Percentiles rank a stretch among this genome's conserved stretches.
Evolutionary conservation across 2,329 filamentous ascomycete genomes (phyloP).

Genomic region (Gnomoniopsis sp.): DNA sequence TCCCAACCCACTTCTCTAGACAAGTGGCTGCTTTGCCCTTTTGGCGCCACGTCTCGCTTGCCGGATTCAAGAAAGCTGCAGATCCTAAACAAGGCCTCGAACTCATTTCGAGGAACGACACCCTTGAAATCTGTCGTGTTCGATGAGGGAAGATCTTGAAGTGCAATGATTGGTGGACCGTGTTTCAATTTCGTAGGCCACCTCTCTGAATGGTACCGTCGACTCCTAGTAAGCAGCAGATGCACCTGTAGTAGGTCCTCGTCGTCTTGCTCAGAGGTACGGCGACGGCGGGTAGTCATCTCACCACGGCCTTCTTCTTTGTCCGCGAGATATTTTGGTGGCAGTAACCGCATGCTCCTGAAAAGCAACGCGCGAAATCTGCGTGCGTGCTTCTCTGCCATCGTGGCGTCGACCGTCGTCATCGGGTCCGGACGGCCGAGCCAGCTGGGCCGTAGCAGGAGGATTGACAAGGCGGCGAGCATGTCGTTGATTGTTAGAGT

Average conservation of each 20-base stretch:
- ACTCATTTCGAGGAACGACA: not conserved
- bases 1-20: not conserved
- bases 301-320: too few species aligned
- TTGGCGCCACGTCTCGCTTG: not conserved
- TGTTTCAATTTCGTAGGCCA: not conserved
- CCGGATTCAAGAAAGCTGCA: not conserved
- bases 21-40: not conserved
- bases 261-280: not conserved
- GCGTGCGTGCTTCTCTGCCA: not conserved
- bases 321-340: too few species aligned
- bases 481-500: not conserved
- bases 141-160: not conserved
- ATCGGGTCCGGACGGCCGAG: not conserved
- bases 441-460: not conserved
- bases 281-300: not conserved
- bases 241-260: not conserved
- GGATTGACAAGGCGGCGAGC: not conserved
- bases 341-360: not conserved
- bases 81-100: not conserved
- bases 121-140: not conserved
- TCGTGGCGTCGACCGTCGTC: not conserved
- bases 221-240: not conserved
- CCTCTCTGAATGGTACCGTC: not conserved
- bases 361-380: not conserved
- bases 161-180: not conserved